A percentile compares a stretch with the other conserved stretches of the same genome.
Conservation (phyloP, 2,329 filamentous ascomycete genomes). For the Nothophoma quercina region DNA sequence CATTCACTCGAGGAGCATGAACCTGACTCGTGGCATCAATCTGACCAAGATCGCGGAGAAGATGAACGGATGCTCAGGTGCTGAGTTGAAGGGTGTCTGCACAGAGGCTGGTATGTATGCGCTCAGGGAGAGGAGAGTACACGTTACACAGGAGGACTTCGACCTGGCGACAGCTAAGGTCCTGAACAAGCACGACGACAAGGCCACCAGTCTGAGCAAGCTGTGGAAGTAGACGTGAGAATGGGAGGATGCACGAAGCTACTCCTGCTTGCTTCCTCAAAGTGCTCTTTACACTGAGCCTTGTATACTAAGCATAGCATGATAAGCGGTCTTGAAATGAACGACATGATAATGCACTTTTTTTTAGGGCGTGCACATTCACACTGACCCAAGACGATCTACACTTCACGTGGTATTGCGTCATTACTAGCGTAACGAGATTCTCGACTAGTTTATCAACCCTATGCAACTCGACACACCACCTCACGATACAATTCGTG, state of each 20-base stretch:
- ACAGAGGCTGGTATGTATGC: constrained; percentile 99
- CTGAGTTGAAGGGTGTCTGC: constrained; percentile 97
- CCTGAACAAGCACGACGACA: constrained; percentile 99
- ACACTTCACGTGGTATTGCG: constrained; percentile 15
- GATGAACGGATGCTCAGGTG: constrained; percentile 99
- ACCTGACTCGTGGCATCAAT: constrained; percentile 96
- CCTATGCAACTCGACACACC: constrained; percentile 1
- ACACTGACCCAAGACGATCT: neutral
- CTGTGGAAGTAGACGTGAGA: constrained; percentile 71
- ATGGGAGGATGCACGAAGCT: neutral
- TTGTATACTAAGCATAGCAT: constrained; percentile 29
- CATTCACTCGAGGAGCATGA: constrained; percentile 98
- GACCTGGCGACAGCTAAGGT: constrained; percentile 99
- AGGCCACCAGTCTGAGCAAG: constrained; percentile 90
- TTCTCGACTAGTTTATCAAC: neutral
- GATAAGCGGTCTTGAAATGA: constrained; percentile 14
- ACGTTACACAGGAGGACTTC: constrained; percentile 99
- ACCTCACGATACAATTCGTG: neutral
- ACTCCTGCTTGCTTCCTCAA: constrained; percentile 4
- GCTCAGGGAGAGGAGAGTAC: constrained; percentile 90
- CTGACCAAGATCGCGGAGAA: constrained; percentile 98
- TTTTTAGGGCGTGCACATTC: neutral
- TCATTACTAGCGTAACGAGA: constrained; percentile 8
- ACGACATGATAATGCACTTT: constrained; percentile 8
- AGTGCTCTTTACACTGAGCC: constrained; percentile 3